A percentile compares a stretch with the other conserved stretches of the same genome.
phyloP scores from a whole-genome alignment of 352 stramenopile genomes.

The Pythium utonaiense region DNA sequence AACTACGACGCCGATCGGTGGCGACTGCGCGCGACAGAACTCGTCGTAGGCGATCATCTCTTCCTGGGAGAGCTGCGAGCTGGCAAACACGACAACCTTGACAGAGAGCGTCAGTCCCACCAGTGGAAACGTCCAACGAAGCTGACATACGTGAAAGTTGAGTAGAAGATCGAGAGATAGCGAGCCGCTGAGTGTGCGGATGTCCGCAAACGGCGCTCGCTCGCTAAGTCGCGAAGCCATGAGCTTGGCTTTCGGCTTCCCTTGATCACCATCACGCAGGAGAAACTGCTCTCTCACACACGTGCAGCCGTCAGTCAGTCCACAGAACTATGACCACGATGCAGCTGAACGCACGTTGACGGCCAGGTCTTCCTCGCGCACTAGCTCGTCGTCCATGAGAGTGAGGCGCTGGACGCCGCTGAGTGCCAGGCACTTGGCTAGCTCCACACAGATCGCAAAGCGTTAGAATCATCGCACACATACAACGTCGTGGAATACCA shows the following conservation, averaged over 20 bases:
- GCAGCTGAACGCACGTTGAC: constrained; percentile 13
- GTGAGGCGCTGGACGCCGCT: constrained; percentile 35
- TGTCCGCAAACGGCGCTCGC: constrained; percentile 25
- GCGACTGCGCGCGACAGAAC: constrained; percentile 38
- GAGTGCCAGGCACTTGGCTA: constrained; percentile 38
- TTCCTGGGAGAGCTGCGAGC: constrained; percentile 28
- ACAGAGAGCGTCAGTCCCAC: too few species aligned
- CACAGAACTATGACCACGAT: neutral
- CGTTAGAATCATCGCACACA: too few species aligned
- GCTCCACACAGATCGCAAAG: too few species aligned
- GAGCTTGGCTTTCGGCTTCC: constrained; percentile 31
- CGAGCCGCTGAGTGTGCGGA: constrained; percentile 29
- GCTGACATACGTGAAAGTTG: constrained; percentile 34
- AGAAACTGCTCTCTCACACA: constrained; percentile 24
- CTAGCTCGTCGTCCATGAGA: constrained; percentile 41
- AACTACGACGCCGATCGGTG: constrained; percentile 36
- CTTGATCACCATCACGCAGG: constrained; percentile 27
- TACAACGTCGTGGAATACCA: too few species aligned
- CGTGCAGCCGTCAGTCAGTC: neutral
- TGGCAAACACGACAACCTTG: constrained; percentile 44
- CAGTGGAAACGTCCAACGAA: too few species aligned
- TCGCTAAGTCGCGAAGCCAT: constrained; percentile 28
- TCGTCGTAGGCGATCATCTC: constrained; percentile 48
- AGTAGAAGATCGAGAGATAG: constrained; percentile 38
- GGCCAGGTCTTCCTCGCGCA: constrained; percentile 34